Percentiles rank a stretch among this genome's conserved stretches.
These are phyloP conservation scores for Geotrichum siamense DNA, from an alignment of 1,139 yeast genomes.

Conservation along the genomic window DNA sequence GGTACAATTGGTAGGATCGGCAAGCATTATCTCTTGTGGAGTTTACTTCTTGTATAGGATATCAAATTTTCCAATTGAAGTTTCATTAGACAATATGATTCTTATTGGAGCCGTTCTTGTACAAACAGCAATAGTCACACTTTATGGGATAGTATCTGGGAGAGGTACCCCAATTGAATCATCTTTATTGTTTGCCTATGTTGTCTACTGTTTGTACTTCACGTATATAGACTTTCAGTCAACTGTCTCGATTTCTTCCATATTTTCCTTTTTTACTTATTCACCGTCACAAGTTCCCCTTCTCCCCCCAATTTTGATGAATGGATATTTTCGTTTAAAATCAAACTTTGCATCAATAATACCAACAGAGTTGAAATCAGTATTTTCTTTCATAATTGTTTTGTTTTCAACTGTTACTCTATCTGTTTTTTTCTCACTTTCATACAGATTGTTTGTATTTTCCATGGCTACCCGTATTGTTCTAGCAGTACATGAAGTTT, in stretches of 20 bases:
- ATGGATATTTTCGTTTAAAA: slow-evolving; percentile 37
- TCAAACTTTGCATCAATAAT: slow-evolving; percentile 41
- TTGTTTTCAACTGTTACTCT: slow-evolving; percentile 74
- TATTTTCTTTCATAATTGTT: slow-evolving; percentile 60
- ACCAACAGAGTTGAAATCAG: slow-evolving; percentile 47
- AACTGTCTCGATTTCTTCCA: slow-evolving; percentile 24
- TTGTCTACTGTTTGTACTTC: slow-evolving; percentile 86
- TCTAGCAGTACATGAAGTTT: slow-evolving; percentile 40
- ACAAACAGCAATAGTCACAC: slow-evolving; percentile 61
- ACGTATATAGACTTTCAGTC: slow-evolving; percentile 69
- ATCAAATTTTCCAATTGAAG: slow-evolving; percentile 61
- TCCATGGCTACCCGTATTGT: slow-evolving; percentile 92
- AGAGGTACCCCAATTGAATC: slow-evolving; percentile 86
- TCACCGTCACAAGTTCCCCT: slow-evolving; percentile 27
- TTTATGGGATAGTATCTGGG: slow-evolving; percentile 77
- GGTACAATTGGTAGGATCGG: slow-evolving; percentile 63
- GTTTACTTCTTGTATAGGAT: slow-evolving; percentile 76
- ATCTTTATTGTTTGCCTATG: slow-evolving; percentile 77
- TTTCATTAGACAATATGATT: slow-evolving; percentile 68
- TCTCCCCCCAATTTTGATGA: slow-evolving; percentile 35
- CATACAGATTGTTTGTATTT: slow-evolving; percentile 78
- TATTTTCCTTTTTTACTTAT: slow-evolving; percentile 26
- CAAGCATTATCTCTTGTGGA: slow-evolving; percentile 67
- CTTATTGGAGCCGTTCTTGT: slow-evolving; percentile 80
- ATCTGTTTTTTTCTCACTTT: slow-evolving; percentile 71